Percentiles rank a stretch among this genome's conserved stretches.
Evolutionary conservation across 805 yeast species (phyloP).

Genomic region (Cyberlindnera maclurae): DNA sequence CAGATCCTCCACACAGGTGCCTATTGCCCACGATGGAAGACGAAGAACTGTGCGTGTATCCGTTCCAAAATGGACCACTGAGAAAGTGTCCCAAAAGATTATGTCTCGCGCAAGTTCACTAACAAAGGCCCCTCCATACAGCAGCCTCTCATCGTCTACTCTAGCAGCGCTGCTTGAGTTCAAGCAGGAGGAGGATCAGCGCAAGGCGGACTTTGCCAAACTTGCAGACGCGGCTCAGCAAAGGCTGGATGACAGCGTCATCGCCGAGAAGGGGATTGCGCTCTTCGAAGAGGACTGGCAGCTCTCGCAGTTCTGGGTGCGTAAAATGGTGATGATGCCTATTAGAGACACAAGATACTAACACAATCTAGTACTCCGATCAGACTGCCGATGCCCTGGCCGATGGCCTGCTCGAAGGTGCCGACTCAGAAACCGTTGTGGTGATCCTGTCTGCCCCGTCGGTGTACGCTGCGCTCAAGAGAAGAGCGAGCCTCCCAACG

Average conservation of each 20-base stretch:
- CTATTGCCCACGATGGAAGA: slow-evolving; percentile 9
- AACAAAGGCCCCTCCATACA: neutral
- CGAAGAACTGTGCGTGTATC: slow-evolving; percentile 14
- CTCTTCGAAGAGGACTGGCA: slow-evolving; percentile 91
- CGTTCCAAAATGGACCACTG: no score
- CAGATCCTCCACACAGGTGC: no score
- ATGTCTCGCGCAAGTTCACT: slow-evolving; percentile 24
- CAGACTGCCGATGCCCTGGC: slow-evolving; percentile 64
- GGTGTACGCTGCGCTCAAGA: slow-evolving; percentile 75
- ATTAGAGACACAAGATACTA: no score
- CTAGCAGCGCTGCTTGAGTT: slow-evolving; percentile 54
- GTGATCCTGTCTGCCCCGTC: slow-evolving; percentile 87
- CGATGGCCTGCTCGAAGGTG: slow-evolving; percentile 68
- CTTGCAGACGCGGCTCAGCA: slow-evolving; percentile 64
- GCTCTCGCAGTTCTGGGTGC: slow-evolving; percentile 74
- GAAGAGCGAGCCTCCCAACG: slow-evolving; percentile 51
- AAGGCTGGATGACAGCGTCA: slow-evolving; percentile 16
- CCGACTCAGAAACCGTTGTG: slow-evolving; percentile 61
- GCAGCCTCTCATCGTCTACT: slow-evolving; percentile 38
- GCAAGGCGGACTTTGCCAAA: slow-evolving; percentile 52
- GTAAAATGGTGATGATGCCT: neutral
- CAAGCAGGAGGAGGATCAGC: slow-evolving; percentile 47
- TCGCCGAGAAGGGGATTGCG: slow-evolving; percentile 48
- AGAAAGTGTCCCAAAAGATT: no score
- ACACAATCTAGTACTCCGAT: slow-evolving; percentile 42